Conservation (phyloP, 2,329 filamentous ascomycete genomes). For the Ceratocystis papillata region DNA sequence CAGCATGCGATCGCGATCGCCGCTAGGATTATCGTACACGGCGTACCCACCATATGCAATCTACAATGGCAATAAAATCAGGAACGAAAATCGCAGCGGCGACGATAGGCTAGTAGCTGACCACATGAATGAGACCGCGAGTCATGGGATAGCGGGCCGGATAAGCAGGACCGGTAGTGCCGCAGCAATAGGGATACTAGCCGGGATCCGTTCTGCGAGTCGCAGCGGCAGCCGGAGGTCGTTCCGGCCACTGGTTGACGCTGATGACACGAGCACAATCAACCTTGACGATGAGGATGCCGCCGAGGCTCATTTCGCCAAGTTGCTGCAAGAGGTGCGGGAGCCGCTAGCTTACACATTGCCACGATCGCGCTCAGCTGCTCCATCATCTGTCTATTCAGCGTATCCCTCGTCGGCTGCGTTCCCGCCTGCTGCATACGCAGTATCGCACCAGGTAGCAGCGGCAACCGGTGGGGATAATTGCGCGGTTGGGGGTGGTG, state of each 20-base stretch:
- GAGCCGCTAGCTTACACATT: not conserved
- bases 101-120: too few species aligned
- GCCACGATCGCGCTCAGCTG: not conserved
- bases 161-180: not conserved
- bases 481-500: not conserved
- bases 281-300: slow-evolving; percentile 15
- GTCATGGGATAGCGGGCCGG: not conserved
- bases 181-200: not conserved
- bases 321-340: slow-evolving; percentile 12
- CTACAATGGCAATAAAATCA: not conserved
- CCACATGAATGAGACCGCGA: not conserved
- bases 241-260: not conserved
- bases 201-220: not conserved
- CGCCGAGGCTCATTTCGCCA: slow-evolving; percentile 18
- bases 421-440: not conserved
- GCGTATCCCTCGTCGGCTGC: not conserved
- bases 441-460: not conserved
- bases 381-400: slow-evolving; percentile 10
- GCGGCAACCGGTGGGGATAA: not conserved
- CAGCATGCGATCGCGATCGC: slow-evolving; percentile 9
- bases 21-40: slow-evolving; percentile 6
- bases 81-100: not conserved
- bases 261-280: slow-evolving; percentile 8
- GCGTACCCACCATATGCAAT: slow-evolving; percentile 2
- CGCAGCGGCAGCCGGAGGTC: slow-evolving; percentile 9